These are phyloP conservation scores for Phytophthora ramorum DNA, from an alignment of 352 stramenopile genomes.

Conservation along the genomic window DNA sequence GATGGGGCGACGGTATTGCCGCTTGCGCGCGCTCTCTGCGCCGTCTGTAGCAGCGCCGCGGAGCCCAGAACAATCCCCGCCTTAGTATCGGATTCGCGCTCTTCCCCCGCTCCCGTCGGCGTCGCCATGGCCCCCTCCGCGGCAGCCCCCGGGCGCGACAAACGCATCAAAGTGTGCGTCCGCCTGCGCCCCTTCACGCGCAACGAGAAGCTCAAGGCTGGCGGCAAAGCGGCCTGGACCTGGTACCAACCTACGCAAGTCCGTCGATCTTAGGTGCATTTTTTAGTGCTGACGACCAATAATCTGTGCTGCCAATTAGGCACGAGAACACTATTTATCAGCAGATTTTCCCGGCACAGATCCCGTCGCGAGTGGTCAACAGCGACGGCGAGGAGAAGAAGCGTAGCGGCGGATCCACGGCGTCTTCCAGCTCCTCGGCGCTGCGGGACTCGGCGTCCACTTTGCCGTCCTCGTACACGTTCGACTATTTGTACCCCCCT, in stretches of 20 bases:
- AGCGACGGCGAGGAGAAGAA: slow-evolving; percentile 40
- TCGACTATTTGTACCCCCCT: slow-evolving; percentile 90
- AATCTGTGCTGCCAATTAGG: slow-evolving; percentile 33
- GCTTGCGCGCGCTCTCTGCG: slow-evolving; percentile 35
- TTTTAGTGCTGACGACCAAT: not conserved
- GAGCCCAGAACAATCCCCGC: slow-evolving; percentile 26
- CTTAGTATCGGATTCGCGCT: slow-evolving; percentile 40
- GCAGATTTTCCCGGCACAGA: slow-evolving; percentile 81
- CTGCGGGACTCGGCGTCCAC: slow-evolving; percentile 34
- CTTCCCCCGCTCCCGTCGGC: slow-evolving; percentile 12
- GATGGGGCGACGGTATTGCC: slow-evolving; percentile 43
- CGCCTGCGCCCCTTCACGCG: slow-evolving; percentile 79
- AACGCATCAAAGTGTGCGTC: slow-evolving; percentile 85
- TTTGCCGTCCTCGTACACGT: slow-evolving; percentile 80
- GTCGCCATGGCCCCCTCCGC: slow-evolving; percentile 27
- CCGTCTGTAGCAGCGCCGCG: slow-evolving; percentile 37
- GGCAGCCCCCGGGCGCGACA: slow-evolving; percentile 43
- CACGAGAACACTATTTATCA: slow-evolving; percentile 91
- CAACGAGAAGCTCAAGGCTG: slow-evolving; percentile 71
- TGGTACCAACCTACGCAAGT: slow-evolving; percentile 43
- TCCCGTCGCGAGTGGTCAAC: slow-evolving; percentile 36
- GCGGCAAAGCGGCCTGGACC: slow-evolving; percentile 83
- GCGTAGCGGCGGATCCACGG: slow-evolving; percentile 38
- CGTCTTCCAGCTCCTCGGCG: slow-evolving; percentile 46
- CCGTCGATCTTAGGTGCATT: not conserved